Evolutionary conservation across 2,329 filamentous ascomycete species (phyloP).

Genomic region (Tolypocladium ophioglossoides): DNA sequence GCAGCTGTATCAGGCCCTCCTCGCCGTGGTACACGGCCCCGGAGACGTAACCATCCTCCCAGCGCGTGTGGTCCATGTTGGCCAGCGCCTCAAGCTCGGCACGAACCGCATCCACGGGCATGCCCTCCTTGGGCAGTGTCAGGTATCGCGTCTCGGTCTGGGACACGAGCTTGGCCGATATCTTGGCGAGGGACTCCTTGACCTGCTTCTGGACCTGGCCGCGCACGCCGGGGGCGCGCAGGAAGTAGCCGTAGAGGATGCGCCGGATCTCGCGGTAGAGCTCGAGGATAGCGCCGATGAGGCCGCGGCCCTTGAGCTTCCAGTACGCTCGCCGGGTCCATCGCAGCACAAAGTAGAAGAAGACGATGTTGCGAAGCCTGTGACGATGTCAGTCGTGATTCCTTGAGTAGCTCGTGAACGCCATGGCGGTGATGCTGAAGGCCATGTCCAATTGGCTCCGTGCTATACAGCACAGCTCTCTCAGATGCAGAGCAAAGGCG

Average conservation of each 20-base stretch:
- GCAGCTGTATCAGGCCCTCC: constrained; percentile 66
- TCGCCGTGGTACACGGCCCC: constrained; percentile 96
- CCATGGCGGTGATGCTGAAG: background rate
- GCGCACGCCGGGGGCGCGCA: constrained; percentile 77
- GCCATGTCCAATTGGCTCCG: background rate
- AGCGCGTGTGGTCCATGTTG: constrained; percentile 84
- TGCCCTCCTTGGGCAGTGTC: constrained; percentile 71
- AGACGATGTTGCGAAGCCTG: constrained; percentile 73
- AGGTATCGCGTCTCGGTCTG: constrained; percentile 62
- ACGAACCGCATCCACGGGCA: constrained; percentile 67
- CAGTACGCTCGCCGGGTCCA: constrained; percentile 71
- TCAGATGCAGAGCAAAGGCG: background rate
- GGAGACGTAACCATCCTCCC: constrained; percentile 92
- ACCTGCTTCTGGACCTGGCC: constrained; percentile 79
- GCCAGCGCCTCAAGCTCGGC: constrained; percentile 70
- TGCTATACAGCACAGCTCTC: background rate
- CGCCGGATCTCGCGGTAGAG: constrained; percentile 63
- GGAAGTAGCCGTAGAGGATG: constrained; percentile 72
- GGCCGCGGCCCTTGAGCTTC: constrained; percentile 79
- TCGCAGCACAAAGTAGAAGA: constrained; percentile 78
- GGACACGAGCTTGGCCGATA: constrained; percentile 76
- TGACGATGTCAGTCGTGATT: background rate
- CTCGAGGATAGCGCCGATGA: constrained; percentile 68
- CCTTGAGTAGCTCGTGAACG: background rate
- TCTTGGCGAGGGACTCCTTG: constrained; percentile 63